Evolutionary conservation across 2,329 filamentous ascomycete species (phyloP).

Genomic region (Fusarium coicis): DNA sequence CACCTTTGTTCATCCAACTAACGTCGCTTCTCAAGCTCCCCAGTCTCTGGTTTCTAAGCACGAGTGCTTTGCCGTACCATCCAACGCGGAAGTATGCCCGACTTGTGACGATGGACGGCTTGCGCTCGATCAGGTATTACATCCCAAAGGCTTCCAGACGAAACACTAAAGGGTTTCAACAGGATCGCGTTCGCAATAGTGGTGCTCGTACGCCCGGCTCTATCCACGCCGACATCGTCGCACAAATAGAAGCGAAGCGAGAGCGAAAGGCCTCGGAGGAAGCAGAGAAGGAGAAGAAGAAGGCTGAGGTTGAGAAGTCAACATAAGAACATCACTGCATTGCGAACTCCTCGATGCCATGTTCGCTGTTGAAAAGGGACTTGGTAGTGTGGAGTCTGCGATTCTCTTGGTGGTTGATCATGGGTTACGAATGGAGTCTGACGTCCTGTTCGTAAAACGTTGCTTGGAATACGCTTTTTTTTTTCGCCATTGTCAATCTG

Average conservation of each 20-base stretch:
- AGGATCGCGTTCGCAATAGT: conserved; percentile 42
- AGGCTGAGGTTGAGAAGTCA: background rate
- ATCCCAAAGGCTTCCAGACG: accelerated
- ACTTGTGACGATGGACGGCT: conserved; percentile 6
- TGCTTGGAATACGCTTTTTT: background rate
- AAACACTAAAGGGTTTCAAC: background rate
- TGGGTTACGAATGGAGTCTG: no score
- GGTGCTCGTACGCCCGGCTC: conserved; percentile 43
- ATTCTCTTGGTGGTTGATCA: background rate
- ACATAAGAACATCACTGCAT: background rate
- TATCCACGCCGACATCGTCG: conserved; percentile 41
- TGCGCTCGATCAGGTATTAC: conserved; percentile 22
- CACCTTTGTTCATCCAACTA: background rate
- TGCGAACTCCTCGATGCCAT: accelerated
- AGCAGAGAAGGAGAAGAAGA: background rate
- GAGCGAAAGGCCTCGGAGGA: conserved; percentile 2
- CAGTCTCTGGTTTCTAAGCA: conserved; percentile 44
- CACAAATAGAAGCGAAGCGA: conserved; percentile 34
- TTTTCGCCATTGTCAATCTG: background rate
- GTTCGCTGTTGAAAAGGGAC: no score
- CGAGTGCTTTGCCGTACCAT: conserved; percentile 37
- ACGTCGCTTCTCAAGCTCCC: background rate
- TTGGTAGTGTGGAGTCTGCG: background rate
- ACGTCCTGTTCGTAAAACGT: no score
- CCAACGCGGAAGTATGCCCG: conserved; percentile 6